phyloP scores from a whole-genome alignment of 768 basidiomycete species.

The Trichaptum fuscoviolaceum region DNA sequence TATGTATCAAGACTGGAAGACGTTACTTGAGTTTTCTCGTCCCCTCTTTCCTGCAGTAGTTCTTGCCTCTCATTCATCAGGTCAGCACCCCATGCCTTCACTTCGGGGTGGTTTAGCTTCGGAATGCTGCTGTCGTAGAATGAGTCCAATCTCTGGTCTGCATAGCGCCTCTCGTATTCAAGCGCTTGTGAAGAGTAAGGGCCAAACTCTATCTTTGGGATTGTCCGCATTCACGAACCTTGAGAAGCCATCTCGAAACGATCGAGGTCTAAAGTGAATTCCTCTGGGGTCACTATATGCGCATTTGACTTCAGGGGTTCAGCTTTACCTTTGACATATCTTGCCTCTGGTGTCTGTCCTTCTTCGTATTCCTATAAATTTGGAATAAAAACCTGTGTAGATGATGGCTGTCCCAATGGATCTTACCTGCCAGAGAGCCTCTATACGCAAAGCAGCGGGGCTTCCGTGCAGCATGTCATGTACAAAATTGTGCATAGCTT shows the following conservation, averaged over 20 bases:
- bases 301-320: background rate
- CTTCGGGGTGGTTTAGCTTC: conserved; percentile 62
- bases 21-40: background rate
- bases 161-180: conserved; percentile 64
- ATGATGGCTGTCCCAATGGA: conserved; percentile 3
- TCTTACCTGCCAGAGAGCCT: conserved; percentile 64
- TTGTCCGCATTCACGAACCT: conserved; percentile 35
- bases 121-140: conserved; percentile 85
- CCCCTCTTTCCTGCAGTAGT: background rate
- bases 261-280: conserved; percentile 58
- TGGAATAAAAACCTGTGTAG: background rate
- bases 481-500: conserved; percentile 88
- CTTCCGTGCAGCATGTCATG: conserved; percentile 83
- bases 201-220: background rate
- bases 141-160: conserved; percentile 46
- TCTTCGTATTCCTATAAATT: conserved; percentile 75
- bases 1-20: too few relatives aligned
- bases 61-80: conserved; percentile 36
- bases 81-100: conserved; percentile 63
- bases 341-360: conserved; percentile 64
- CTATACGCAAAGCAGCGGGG: conserved; percentile 62
- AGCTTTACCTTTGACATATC: conserved; percentile 75
- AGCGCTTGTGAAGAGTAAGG: conserved; percentile 38
- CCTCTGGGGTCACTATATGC: background rate
- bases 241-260: conserved; percentile 86